phyloP scores from a whole-genome alignment of 192 early-diverging fungal species.

The Chytriomyces sp. region DNA sequence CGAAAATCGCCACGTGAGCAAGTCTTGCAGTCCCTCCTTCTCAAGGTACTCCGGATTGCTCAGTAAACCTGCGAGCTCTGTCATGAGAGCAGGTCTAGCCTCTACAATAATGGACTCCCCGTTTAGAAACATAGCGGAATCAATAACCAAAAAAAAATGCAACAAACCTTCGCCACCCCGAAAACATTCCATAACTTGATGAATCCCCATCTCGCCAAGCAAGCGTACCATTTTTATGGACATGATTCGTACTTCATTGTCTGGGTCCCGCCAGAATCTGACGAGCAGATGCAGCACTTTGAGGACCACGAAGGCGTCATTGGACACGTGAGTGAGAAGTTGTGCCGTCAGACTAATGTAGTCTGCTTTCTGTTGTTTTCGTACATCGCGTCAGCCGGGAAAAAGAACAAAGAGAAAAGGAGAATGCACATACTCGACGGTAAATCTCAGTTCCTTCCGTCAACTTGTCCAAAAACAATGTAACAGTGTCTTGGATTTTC shows the following conservation, averaged over 20 bases:
- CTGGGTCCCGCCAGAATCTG: constrained; percentile 58
- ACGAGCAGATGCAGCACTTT: constrained; percentile 48
- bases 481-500: constrained; percentile 33
- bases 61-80: constrained; percentile 53
- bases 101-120: constrained; percentile 2
- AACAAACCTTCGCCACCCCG: constrained; percentile 10
- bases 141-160: background rate
- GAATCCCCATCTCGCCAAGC: constrained; percentile 52
- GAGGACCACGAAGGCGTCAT: constrained; percentile 30
- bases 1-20: constrained; percentile 60
- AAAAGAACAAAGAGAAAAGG: background rate
- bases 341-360: constrained; percentile 50
- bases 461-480: constrained; percentile 36
- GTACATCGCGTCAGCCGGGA: background rate
- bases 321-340: constrained; percentile 36
- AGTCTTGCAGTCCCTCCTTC: constrained; percentile 56
- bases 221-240: constrained; percentile 59
- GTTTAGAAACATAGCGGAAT: background rate
- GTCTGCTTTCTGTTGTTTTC: constrained; percentile 54
- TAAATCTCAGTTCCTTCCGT: constrained; percentile 39
- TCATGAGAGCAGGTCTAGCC: constrained; percentile 49
- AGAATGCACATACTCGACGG: constrained; percentile 41
- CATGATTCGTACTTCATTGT: constrained; percentile 55
- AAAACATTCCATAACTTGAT: constrained; percentile 58
- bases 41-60: constrained; percentile 58